Base-by-base conservation (phyloP, 1,284 basidiomycete genomes). In the Tremellales sp. region DNA sequence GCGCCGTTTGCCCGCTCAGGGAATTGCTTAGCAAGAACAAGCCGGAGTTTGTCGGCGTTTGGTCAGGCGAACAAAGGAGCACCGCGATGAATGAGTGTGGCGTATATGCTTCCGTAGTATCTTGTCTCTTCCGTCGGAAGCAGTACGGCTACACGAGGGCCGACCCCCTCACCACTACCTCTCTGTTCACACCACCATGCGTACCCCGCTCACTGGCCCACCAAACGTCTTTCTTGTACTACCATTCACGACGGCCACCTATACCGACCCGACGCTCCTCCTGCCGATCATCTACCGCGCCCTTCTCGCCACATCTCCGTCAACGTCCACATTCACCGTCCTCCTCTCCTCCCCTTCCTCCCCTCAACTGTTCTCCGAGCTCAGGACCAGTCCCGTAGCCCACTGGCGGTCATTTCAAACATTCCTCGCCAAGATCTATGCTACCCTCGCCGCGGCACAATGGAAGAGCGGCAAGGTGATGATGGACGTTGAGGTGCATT, bases 401-500 rank as follows among this genome's bases (percentile, higher is more conserved):
- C 40, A 66, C 39, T 74, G 68, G 57, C 41, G 53, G 2, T 40
- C 21, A 2, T 50, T 72, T 21, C 68, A 72, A 50, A 40, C 48
- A 16, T 74, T 73, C 50, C 51, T 74, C 21, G 65, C 65, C 1
- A 53, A 53, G 29, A 56, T 72, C 7, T 74, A 74, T 54, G 63
- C 65, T 0, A 54, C 56, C 3, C 51, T 69, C 8, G 63, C 61
- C 3, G 65, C 66, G 8, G 68, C 63, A 4, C 66, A 69, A 43
- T 66, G 66, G 58, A 48, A 42, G 4, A 45, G 51, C 3, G 68
- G 56, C 14, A 64, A 60, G 40, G 53, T 71, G 8, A 46, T 70
- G 50, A 53, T 66, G 54, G 54, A 65, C 33, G 68, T 72, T 9
- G 70, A 72, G 46, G 67, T 72, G 21, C 53, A 56, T 16, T 69